Evolutionary conservation across 2,329 filamentous ascomycete genomes (phyloP), one percentile per base, ranked within the genome.

Genomic region (Botrytis porri): DNA sequence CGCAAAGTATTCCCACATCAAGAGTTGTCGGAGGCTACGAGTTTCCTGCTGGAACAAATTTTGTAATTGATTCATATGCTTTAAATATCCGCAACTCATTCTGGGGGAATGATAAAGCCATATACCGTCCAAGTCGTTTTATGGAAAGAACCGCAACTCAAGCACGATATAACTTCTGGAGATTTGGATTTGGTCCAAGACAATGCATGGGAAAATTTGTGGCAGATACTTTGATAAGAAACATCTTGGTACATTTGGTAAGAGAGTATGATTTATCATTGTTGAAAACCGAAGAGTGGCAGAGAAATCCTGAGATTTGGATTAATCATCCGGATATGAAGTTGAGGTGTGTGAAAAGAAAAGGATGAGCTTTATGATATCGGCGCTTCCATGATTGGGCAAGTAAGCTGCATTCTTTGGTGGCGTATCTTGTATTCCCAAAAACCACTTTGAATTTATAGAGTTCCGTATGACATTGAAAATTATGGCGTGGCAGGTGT

Each of bases 151-250:
- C 20, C 9, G n/a, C 65, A 69, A 74, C 71, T 8, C 76, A 79
- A 37, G 41, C 74, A 61, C 75, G 84, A 18, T 85, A 85, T 75
- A 75, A 80, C 5, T 82, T 81, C 63, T 85, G 83, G 84, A 78
- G 84, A 4, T 86, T 84, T 76, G 84, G 84, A 0, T 85, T 85
- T 73, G 84, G 84, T 0, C 83, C 84, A 0, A 76, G 84, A 41
- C 80, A 83, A 72, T 86, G 84, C 72, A 74, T 86, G 76, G 84
- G 84, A 0, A 83, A 82, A 74, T 81, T 82, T 73, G 75, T 83
- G 1, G 82, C 81, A 4, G 83, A 85, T 69, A n/a, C 81, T 39
- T 78, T 84, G 1, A 78, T 84, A 63, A 73, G 79, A 10, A 57
- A 71, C 7, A 35, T 74, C 8, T 63, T 74, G 25, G 73, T 66